phyloP scores from a whole-genome alignment of 176 grass and related monocot genomes.

The Thinopyrum elongatum region DNA sequence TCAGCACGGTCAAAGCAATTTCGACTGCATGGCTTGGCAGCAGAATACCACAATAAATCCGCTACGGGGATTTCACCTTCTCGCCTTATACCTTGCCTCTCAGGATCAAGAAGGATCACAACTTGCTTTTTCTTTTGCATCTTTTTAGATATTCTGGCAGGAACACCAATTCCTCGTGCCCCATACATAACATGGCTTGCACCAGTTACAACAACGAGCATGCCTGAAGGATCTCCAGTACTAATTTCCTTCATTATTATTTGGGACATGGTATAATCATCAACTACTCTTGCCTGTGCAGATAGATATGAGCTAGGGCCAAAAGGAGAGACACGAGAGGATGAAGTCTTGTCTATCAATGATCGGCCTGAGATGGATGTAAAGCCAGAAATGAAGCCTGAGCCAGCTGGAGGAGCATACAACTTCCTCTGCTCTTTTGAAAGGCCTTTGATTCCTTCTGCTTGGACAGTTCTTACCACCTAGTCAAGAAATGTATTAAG shows the following conservation, averaged over 20 bases:
- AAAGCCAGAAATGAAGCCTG: slow-evolving; percentile 97
- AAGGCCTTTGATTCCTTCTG: slow-evolving; percentile 80
- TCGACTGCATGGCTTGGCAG: slow-evolving; percentile 86
- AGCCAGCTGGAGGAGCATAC: slow-evolving; percentile 84
- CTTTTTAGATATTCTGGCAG: slow-evolving; percentile 93
- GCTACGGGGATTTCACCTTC: slow-evolving; percentile 93
- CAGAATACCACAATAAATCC: slow-evolving; percentile 97
- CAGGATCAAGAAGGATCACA: slow-evolving; percentile 92
- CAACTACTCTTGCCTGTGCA: slow-evolving; percentile 94
- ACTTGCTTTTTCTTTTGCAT: slow-evolving; percentile 97
- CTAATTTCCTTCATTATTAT: slow-evolving; percentile 74
- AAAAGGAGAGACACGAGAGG: slow-evolving; percentile 52
- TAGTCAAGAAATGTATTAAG: slow-evolving; percentile 39
- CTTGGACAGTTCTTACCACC: slow-evolving; percentile 96
- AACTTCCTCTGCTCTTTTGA: slow-evolving; percentile 76
- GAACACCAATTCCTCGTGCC: slow-evolving; percentile 78
- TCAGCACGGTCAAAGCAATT: slow-evolving; percentile 99
- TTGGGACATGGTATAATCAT: slow-evolving; percentile 96
- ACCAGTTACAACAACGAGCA: slow-evolving; percentile 91
- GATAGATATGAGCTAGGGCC: slow-evolving; percentile 87
- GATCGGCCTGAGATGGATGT: slow-evolving; percentile 86
- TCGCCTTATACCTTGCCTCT: slow-evolving; percentile 90
- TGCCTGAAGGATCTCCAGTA: slow-evolving; percentile 63
- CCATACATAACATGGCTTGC: slow-evolving; percentile 95
- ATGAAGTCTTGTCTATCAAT: slow-evolving; percentile 81